Base-by-base conservation (phyloP, 139 green algal species). In the Pleodorina starrii region DNA sequence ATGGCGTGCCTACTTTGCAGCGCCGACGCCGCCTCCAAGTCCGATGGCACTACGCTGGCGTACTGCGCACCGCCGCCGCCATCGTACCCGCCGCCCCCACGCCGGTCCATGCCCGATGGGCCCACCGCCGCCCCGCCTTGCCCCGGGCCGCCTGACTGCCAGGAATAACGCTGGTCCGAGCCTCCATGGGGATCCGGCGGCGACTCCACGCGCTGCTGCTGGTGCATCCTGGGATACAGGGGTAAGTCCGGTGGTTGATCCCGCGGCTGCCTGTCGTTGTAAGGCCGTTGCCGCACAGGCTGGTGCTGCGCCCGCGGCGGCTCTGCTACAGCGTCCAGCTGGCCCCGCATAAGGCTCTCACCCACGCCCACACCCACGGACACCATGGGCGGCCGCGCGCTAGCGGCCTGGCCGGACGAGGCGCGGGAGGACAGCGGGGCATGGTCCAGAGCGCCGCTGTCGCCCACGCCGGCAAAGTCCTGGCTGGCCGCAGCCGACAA, bases 281-380 rank as follows among this genome's bases (percentile, higher is more conserved):
- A 82, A 12, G 44, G 44, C 44, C 74, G 74, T 82, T 82, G 74
- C 44, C 74, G 74, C 42, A 10, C 40, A 4, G 36, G 43, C 44
- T 82, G 74, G 25, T 63, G 44, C 44, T 82, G 27, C 43, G 46
- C 36, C 11, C 43, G 74, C 27, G 72, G 66, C 44, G 88, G 78
- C 42, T 89, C 38, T 7, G 32, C 32, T 29, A 19, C 36, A 25
- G 35, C 2, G 9, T 76, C 68, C 42, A 89, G 57, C 54, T 90
- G 83, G 0, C 86, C 79, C 5, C 85, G 68, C 51, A 88, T 27
- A 38, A 93, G 42, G 69, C 77, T 90, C 69, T 93, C 88, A 6
- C 91, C 91, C 43, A 93, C 88, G 23, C 84, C 88, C n/a, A 88
- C 77, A 29, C 88, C 88, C 11, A 91, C 72, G 3, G 87, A 92